Conservation (phyloP, 164 flowering plant genomes). For the Cinnamomum chago region DNA sequence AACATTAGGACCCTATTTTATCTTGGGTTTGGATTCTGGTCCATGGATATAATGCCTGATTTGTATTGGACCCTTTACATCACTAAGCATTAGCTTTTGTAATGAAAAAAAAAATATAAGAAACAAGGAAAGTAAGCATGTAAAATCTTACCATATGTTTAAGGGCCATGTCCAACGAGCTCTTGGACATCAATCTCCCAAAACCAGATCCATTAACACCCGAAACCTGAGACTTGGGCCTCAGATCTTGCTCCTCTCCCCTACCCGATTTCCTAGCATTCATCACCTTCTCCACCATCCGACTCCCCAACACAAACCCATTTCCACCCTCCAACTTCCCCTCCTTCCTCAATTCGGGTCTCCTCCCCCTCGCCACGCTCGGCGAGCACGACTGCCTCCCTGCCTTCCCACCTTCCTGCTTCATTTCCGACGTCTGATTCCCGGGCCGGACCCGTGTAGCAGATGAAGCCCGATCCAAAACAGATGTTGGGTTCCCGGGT, state of each 20-base stretch:
- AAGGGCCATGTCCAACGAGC: slow-evolving; percentile 28
- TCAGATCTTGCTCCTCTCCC: slow-evolving; percentile 25
- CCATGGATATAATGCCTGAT: neutral
- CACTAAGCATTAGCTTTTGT: neutral
- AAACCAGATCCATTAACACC: slow-evolving; percentile 22
- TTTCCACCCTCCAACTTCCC: slow-evolving; percentile 12
- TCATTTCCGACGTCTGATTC: neutral
- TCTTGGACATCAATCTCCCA: slow-evolving; percentile 28
- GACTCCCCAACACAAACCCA: slow-evolving; percentile 42
- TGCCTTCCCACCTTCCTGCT: slow-evolving; percentile 10
- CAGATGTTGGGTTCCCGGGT: neutral
- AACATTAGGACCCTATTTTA: neutral
- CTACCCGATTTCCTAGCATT: slow-evolving; percentile 44
- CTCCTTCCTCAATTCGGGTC: slow-evolving; percentile 9
- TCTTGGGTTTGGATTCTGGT: neutral
- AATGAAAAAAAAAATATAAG: neutral
- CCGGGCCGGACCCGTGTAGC: neutral
- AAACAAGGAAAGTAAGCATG: too few relatives aligned
- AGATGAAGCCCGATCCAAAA: neutral
- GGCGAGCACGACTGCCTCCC: slow-evolving; percentile 47
- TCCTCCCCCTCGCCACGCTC: slow-evolving; percentile 37
- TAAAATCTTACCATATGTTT: slow-evolving; percentile 32
- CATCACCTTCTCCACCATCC: slow-evolving; percentile 67
- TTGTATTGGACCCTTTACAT: neutral
- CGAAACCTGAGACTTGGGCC: slow-evolving; percentile 15